Conservation (phyloP, 352 stramenopile genomes). For the Plasmopara halstedii region DNA sequence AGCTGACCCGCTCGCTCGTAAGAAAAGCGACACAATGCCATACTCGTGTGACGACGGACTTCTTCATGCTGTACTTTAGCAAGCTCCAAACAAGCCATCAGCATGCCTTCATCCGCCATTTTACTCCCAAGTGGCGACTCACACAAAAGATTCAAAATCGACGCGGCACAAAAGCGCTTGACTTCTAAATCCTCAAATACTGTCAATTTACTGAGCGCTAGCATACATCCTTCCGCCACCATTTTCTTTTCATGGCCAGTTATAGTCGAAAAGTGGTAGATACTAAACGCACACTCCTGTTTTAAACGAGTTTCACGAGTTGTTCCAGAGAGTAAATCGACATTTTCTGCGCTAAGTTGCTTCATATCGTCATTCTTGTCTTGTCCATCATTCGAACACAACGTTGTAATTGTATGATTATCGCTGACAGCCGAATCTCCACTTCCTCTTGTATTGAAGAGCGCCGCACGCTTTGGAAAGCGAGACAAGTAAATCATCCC, state of each 20-base stretch:
- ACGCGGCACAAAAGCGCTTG: slow-evolving; percentile 74
- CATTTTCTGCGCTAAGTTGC: slow-evolving; percentile 20
- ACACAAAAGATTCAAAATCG: slow-evolving; percentile 73
- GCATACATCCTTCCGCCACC: slow-evolving; percentile 66
- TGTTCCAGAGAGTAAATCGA: slow-evolving; percentile 28
- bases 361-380: slow-evolving; percentile 45
- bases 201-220: slow-evolving; percentile 59
- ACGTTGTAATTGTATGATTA: slow-evolving; percentile 7
- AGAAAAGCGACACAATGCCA: slow-evolving; percentile 75
- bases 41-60: slow-evolving; percentile 74
- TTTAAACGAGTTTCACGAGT: slow-evolving; percentile 63
- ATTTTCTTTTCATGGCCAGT: slow-evolving; percentile 65
- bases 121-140: slow-evolving; percentile 30
- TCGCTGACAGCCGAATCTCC: slow-evolving; percentile 18
- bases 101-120: slow-evolving; percentile 73
- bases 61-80: slow-evolving; percentile 75
- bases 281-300: slow-evolving; percentile 73
- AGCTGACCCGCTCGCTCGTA: slow-evolving; percentile 65
- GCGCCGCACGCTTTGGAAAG: slow-evolving; percentile 50
- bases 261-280: slow-evolving; percentile 72
- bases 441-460: slow-evolving; percentile 14
- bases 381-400: slow-evolving; percentile 27
- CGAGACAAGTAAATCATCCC: slow-evolving; percentile 86
- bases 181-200: slow-evolving; percentile 78
- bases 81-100: slow-evolving; percentile 64